phyloP scores from a whole-genome alignment of 257 asterid genomes.

The Gentiana dahurica region DNA sequence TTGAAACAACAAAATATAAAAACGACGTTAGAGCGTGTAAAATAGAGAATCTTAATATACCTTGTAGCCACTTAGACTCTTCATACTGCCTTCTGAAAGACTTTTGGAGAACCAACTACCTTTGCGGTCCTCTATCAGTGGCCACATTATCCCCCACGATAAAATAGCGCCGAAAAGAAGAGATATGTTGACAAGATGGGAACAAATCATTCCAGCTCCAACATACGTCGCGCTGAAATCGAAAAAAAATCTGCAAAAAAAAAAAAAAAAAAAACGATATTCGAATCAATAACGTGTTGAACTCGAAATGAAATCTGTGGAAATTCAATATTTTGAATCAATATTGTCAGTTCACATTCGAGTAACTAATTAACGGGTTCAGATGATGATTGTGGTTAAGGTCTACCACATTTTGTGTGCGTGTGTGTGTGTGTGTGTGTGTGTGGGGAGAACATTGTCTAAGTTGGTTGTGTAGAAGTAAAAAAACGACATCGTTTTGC shows the following conservation, averaged over 20 bases:
- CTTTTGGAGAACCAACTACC: constrained; percentile 36
- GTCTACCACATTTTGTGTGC: too few species aligned
- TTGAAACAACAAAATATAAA: background rate
- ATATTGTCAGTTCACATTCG: too few species aligned
- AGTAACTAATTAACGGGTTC: too few species aligned
- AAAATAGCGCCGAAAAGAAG: constrained; percentile 43
- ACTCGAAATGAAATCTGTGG: too few species aligned
- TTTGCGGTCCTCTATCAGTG: constrained; percentile 26
- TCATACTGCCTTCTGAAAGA: constrained; percentile 35
- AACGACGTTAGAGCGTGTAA: background rate
- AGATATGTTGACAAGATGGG: constrained; percentile 46
- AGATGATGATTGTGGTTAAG: too few species aligned
- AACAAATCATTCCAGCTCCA: constrained; percentile 53
- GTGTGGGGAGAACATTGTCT: too few species aligned
- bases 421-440: too few species aligned
- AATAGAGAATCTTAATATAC: constrained; percentile 5
- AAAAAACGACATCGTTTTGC: too few species aligned
- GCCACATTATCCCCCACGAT: constrained; percentile 55
- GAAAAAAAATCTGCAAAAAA: constrained; percentile 34
- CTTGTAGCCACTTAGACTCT: constrained; percentile 45
- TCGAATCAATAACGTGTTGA: too few species aligned
- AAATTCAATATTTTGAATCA: too few species aligned
- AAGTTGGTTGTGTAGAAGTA: too few species aligned
- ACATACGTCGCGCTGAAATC: constrained; percentile 44
- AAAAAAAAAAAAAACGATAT: too few species aligned